Evolutionary conservation across 2,329 filamentous ascomycete species (phyloP), one percentile per base, ranked within the genome.

Genomic region (Colletotrichum lupini): DNA sequence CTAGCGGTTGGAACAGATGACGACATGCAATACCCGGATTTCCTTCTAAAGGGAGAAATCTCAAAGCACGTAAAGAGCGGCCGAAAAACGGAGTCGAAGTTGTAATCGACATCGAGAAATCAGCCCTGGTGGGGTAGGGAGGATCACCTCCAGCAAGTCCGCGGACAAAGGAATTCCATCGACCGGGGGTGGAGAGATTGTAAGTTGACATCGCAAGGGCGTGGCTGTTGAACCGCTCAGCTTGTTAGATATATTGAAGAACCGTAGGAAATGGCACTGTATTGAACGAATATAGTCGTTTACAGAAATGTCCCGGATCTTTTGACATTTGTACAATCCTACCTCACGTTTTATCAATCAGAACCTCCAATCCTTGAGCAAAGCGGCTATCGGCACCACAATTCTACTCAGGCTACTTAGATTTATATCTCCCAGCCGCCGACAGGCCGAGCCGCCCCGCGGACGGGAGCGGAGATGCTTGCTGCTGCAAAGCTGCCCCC

Each of bases 21-120:
- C 5, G 79, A 78, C 14, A 86, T 89, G 84, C 78, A 81, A 76
- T 91, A 91, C 74, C 89, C 89, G 0, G 83, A 89, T 49, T 91
- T 85, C 75, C 65, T 86, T 57, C 73, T 84, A 56, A 77, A 70
- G 26, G 82, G 80, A 1, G 76, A 80, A 69, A 79, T 83, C 60
- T 82, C 82, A 4, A 76, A 80, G 68, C 75, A 81, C 11, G 72
- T 84, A 35, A 80, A 79, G 73, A 80, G 80, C 67, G 77, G 78
- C 9, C 77, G 80, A 52, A 84, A 84, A 76, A 42, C 55, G 32
- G 72, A 79, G 61, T 73, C 84, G 1, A 88, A 87, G 81, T 78
- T 88, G 66, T 87, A 67, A 76, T 22, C 5, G 12, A 24, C 28
- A 46, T 37, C 22, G 37, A 24, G 24, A 42, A 26, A 19, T 24